Conservation (phyloP, 306 rosid genomes). For the Crotalaria pallida region DNA sequence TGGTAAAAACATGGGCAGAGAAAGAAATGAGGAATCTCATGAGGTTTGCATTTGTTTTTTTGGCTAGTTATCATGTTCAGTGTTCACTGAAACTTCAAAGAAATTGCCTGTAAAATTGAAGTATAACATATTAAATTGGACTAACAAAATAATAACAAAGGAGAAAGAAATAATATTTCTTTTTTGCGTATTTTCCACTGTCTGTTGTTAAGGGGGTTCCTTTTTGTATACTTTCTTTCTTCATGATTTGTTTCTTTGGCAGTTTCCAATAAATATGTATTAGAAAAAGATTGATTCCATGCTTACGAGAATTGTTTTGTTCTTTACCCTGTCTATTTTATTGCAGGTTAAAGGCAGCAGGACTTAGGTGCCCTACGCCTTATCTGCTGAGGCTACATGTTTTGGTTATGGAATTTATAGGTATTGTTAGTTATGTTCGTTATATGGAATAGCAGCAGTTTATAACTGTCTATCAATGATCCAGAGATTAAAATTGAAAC, state of each 20-base stretch:
- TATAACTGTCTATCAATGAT: not conserved
- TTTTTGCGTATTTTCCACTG: not conserved
- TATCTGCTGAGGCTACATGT: slow-evolving; percentile 62
- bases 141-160: not conserved
- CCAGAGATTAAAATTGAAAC: not conserved
- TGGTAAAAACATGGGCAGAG: slow-evolving; percentile 99
- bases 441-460: not conserved
- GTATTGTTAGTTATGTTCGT: too few species aligned
- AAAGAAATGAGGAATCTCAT: slow-evolving; percentile 88
- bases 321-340: not conserved
- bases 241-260: not conserved
- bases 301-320: not conserved
- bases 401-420: slow-evolving; percentile 91
- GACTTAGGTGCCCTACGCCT: slow-evolving; percentile 77
- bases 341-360: slow-evolving; percentile 79
- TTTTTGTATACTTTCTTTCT: not conserved
- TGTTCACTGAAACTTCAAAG: not conserved
- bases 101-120: not conserved
- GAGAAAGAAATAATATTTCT: too few species aligned
- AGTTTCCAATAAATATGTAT: not conserved
- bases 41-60: slow-evolving; percentile 45
- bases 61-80: not conserved
- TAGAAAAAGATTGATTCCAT: not conserved
- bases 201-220: not conserved
- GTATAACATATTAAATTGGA: not conserved